Evolutionary conservation across 257 asterid genomes (phyloP), one percentile per base, ranked within the genome.

Genomic region (Jacaranda mimosifolia): DNA sequence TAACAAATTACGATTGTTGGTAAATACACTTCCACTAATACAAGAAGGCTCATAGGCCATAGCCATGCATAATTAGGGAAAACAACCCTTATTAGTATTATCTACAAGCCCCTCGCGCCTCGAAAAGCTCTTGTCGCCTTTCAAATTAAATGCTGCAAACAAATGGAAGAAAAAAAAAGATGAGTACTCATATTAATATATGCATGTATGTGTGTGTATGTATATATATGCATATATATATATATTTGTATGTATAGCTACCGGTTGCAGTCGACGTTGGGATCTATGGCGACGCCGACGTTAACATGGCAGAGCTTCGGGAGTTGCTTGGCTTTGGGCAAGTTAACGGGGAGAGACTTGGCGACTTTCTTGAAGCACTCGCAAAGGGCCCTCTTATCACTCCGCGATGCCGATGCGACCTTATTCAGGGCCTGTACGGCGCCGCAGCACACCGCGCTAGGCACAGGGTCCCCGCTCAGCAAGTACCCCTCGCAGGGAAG

Each of bases 401-500:
- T 76, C 10, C 3, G 63, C 3, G 87, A 81, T 38, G 75, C 74
- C 45, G 70, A 9, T 2, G 86, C 84, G 52, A 52, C 42, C 43
- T 71, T 71, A 52, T 68, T 82, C 14, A 85, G 73, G 15, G 72
- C 45, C 81, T 76, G 86, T 32, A 70, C 80, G 12, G 77, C 65
- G 2, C 17, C 38, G 79, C 87, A 81, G 78, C 87, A 84, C 0
- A 52, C 64, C 4, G 19, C 81, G 70, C 74, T 86, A 19, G 89
- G 87, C 46, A 55, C 38, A 4, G 9, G 1, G 1, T 36, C 81
- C 15, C 89, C 86, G 60, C 81, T 70, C 38, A 86, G 56, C 77
- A 86, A 9, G 84, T 36, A 86, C 0, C 76, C 53, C 56, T 80
- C 79, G 71, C 89, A 86, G 1, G 89, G 87, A 13, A 86, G 72